A percentile compares a stretch with the other conserved stretches of the same genome.
phyloP scores from a whole-genome alignment of 2,329 filamentous ascomycete species.

The Sclerotinia borealis region DNA sequence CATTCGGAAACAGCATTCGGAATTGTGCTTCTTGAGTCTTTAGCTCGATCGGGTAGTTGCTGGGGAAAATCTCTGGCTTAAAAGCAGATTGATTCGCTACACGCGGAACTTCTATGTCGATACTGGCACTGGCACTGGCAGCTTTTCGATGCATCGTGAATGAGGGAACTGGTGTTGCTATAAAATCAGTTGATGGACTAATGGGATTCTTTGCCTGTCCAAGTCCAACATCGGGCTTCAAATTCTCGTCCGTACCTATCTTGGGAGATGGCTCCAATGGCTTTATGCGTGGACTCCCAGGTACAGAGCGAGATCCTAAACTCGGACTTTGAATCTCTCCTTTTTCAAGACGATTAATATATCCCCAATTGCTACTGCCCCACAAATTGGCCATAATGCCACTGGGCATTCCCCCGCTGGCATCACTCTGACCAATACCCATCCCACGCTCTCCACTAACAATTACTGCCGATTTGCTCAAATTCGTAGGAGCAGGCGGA shows the following conservation, averaged over 20 bases:
- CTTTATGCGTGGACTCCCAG: constrained; percentile 23
- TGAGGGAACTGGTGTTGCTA: constrained; percentile 7
- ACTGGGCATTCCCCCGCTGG: constrained; percentile 67
- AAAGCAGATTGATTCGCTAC: constrained; percentile 18
- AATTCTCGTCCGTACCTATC: constrained; percentile 26
- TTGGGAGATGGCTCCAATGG: constrained; percentile 26
- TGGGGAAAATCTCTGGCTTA: constrained; percentile 50
- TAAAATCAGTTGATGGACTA: constrained; percentile 24
- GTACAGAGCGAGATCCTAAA: constrained; percentile 20
- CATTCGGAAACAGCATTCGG: constrained; percentile 79
- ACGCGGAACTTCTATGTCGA: constrained; percentile 35
- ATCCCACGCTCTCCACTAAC: constrained; percentile 72
- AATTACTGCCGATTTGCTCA: constrained; percentile 80
- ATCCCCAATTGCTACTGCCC: constrained; percentile 81
- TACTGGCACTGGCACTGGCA: constrained; percentile 22
- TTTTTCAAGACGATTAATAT: constrained; percentile 54
- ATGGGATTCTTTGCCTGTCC: constrained; percentile 18
- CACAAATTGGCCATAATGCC: constrained; percentile 90
- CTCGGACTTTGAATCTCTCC: constrained; percentile 40
- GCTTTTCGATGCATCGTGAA: constrained; percentile 25
- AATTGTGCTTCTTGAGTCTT: constrained; percentile 90
- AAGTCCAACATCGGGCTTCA: constrained; percentile 23
- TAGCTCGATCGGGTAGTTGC: constrained; percentile 74
- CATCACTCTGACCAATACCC: constrained; percentile 52
- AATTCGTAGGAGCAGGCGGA: constrained; percentile 74